Conservation (phyloP, 257 asterid genomes). For the Lavandula angustifolia region DNA sequence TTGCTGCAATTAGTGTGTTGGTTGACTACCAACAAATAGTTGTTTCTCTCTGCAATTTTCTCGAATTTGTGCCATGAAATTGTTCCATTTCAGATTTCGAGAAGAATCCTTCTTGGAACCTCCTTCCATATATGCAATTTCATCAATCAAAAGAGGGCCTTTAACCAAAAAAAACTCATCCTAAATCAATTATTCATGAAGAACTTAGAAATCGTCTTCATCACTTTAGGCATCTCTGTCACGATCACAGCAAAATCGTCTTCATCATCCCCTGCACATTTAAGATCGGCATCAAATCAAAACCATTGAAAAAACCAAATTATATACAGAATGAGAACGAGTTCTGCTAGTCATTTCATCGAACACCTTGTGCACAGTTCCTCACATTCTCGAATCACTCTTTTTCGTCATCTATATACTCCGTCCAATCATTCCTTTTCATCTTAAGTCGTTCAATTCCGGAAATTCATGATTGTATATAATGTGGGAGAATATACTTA, state of each 20-base stretch:
- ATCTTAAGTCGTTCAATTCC: too few species aligned
- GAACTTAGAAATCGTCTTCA: not conserved
- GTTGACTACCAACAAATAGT: not conserved
- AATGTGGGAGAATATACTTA: too few species aligned
- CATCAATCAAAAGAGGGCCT: not conserved
- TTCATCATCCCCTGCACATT: slow-evolving; percentile 47
- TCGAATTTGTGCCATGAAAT: slow-evolving; percentile 31
- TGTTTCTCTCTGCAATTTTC: slow-evolving; percentile 5
- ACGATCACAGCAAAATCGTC: slow-evolving; percentile 47
- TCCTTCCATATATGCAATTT: slow-evolving; percentile 26
- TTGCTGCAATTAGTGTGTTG: not conserved
- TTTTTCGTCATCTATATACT: too few species aligned
- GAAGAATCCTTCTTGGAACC: not conserved
- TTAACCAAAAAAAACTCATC: too few species aligned
- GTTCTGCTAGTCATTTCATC: too few species aligned
- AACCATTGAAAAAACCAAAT: not conserved
- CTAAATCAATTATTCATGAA: not conserved
- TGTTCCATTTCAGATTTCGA: slow-evolving; percentile 28
- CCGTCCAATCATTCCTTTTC: too few species aligned
- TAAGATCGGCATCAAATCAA: slow-evolving; percentile 26
- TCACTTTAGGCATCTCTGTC: slow-evolving; percentile 67
- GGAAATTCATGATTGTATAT: too few species aligned
- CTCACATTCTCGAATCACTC: too few species aligned
- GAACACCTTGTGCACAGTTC: too few species aligned
- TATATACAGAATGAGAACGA: too few species aligned